Percentiles rank a stretch among this genome's conserved stretches.
Conservation (phyloP, 73 alveolate species). For the Tetrahymena malaccensis region DNA sequence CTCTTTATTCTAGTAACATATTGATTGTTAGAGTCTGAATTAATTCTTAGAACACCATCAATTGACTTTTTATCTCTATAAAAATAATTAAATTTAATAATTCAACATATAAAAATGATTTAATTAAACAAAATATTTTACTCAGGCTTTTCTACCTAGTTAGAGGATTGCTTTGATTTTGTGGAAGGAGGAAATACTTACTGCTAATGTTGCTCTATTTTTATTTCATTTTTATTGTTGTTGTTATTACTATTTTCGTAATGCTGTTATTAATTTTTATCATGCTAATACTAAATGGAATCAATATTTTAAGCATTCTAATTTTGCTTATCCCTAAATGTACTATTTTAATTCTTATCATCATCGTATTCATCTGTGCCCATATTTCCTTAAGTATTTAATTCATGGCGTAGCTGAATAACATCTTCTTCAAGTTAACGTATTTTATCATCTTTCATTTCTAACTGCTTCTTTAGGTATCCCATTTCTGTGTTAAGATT, state of each 20-base stretch:
- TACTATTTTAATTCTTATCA: neutral
- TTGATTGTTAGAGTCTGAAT: neutral
- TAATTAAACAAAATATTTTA: neutral
- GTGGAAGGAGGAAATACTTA: neutral
- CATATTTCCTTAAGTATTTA: neutral
- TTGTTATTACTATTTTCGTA: neutral
- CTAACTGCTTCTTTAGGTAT: neutral
- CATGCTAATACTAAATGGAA: neutral
- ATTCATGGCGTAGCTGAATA: neutral
- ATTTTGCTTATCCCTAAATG: neutral
- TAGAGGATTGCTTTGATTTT: neutral
- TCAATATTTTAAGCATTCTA: neutral
- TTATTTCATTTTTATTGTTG: neutral
- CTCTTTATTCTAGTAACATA: neutral
- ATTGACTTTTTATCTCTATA: neutral
- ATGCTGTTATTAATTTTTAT: neutral
- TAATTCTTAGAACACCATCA: neutral
- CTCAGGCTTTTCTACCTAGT: neutral
- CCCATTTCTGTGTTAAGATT: neutral
- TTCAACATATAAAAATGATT: neutral
- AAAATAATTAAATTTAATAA: no score
- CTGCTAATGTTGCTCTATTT: neutral
- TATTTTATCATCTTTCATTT: neutral
- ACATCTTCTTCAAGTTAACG: neutral
- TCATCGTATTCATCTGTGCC: neutral